These are phyloP conservation scores for Noccaea caerulescens DNA, from an alignment of 345 rosid species.

Conservation along the genomic window DNA sequence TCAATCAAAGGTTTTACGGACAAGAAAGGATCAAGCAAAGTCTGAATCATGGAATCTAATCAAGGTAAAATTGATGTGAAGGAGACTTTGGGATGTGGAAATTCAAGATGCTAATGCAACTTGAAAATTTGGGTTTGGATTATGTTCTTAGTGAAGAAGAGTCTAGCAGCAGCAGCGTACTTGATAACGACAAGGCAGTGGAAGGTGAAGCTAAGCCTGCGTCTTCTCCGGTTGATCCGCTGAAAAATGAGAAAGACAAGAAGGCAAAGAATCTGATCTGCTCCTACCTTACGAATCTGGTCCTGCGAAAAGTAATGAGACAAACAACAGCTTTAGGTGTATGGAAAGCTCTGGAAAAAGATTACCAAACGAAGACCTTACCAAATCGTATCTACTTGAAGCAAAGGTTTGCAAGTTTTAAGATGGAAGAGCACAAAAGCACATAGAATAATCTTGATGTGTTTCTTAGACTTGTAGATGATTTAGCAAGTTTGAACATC, in stretches of 20 bases:
- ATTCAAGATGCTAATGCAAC: constrained; percentile 3
- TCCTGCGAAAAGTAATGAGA: not conserved
- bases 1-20: too few species aligned
- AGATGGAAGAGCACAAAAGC: not conserved
- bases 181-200: not conserved
- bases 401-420: not conserved
- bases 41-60: not conserved
- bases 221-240: not conserved
- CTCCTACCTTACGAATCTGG: not conserved
- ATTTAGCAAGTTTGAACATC: not conserved
- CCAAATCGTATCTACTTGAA: too few species aligned
- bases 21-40: too few species aligned
- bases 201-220: not conserved
- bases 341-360: not conserved
- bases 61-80: not conserved
- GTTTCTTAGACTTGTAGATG: not conserved
- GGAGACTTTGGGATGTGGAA: not conserved
- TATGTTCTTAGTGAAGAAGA: not conserved
- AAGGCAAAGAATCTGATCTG: not conserved
- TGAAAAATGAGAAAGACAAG: too few species aligned
- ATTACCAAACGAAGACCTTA: too few species aligned
- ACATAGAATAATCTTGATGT: too few species aligned
- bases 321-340: not conserved
- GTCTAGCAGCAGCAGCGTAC: not conserved
- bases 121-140: not conserved